Evolutionary conservation across 805 yeast species (phyloP).

Genomic region (Metschnikowia henanensis): DNA sequence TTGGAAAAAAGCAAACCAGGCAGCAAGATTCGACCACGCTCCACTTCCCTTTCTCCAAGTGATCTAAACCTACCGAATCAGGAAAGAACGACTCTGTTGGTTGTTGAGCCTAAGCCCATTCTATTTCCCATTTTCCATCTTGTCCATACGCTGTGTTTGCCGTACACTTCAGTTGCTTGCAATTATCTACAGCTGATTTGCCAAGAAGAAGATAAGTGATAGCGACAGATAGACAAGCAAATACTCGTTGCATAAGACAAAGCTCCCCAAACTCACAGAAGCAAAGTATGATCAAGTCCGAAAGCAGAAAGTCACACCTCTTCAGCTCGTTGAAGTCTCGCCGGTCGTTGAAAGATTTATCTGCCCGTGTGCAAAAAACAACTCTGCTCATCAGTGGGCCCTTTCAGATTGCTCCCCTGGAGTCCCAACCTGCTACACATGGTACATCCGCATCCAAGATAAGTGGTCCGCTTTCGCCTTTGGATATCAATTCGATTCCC

Average conservation of each 20-base stretch:
- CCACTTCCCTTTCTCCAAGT: not conserved
- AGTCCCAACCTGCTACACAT: not conserved
- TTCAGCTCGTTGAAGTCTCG: constrained; percentile 14
- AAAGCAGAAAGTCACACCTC: constrained; percentile 12
- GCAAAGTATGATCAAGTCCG: constrained; percentile 7
- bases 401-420: not conserved
- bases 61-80: not conserved
- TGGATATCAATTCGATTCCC: constrained; percentile 1
- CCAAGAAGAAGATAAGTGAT: not conserved
- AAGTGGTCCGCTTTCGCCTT: constrained; percentile 1
- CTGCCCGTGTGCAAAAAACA: constrained; percentile 6
- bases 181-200: not conserved
- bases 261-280: not conserved
- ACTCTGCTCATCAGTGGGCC: constrained; percentile 11
- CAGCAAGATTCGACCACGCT: not conserved
- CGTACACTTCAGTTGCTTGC: not conserved
- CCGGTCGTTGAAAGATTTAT: constrained; percentile 11
- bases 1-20: not conserved
- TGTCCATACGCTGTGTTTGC: not conserved
- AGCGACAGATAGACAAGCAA: not conserved
- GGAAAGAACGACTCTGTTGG: not conserved
- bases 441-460: not conserved
- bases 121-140: not conserved
- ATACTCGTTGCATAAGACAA: not conserved
- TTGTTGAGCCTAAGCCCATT: not conserved